phyloP scores from a whole-genome alignment of 2,329 filamentous ascomycete genomes.

The Arthroderma sp. region DNA sequence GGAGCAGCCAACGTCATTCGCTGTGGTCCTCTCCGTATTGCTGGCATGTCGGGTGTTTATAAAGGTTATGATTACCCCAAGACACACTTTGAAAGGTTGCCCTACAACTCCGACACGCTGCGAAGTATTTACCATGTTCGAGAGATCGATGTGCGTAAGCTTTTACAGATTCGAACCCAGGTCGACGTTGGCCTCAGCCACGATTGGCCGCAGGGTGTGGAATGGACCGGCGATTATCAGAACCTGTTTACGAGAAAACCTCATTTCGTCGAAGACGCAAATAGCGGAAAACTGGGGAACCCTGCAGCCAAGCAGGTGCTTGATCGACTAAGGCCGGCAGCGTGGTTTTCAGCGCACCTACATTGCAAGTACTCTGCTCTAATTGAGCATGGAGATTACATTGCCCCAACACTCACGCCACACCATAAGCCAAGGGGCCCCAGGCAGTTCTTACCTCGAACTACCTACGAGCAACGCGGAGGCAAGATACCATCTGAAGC shows the following conservation, averaged over 20 bases:
- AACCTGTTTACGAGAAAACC: constrained; percentile 61
- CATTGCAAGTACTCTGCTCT: constrained; percentile 72
- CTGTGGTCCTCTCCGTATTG: constrained; percentile 73
- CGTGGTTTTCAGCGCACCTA: constrained; percentile 91
- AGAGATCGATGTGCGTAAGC: constrained; percentile 79
- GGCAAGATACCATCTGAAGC: background rate
- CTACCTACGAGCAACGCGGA: background rate
- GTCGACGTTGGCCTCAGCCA: constrained; percentile 87
- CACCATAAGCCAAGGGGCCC: background rate
- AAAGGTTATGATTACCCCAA: constrained; percentile 80
- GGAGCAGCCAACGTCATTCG: constrained; percentile 82
- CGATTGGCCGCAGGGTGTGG: constrained; percentile 83
- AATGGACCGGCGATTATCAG: constrained; percentile 58
- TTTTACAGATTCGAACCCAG: constrained; percentile 71
- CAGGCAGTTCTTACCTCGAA: background rate
- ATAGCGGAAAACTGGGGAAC: constrained; percentile 63
- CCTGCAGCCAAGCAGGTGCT: constrained; percentile 67
- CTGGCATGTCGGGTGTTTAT: constrained; percentile 87
- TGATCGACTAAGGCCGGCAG: constrained; percentile 63
- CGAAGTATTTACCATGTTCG: constrained; percentile 79
- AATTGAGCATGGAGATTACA: constrained; percentile 4
- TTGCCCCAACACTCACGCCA: background rate
- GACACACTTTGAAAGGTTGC: constrained; percentile 70
- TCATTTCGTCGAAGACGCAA: constrained; percentile 62
- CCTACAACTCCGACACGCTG: constrained; percentile 65